Conservation (phyloP, 352 stramenopile species). For the Phytopythium oedochilum region DNA sequence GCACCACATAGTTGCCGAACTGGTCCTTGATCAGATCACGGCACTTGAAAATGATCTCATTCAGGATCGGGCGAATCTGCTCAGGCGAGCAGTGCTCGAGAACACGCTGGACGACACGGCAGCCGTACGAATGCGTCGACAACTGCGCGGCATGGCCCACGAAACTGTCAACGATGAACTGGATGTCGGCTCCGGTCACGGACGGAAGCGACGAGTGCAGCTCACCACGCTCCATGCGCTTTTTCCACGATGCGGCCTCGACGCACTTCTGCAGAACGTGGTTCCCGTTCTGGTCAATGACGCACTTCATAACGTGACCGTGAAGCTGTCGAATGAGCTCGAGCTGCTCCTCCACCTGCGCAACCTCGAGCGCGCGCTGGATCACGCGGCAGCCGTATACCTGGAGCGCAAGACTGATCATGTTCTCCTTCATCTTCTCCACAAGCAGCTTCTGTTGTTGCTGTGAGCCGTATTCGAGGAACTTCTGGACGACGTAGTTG, state of each 20-base stretch:
- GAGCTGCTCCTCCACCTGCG: slow-evolving; percentile 67
- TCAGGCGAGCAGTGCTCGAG: slow-evolving; percentile 92
- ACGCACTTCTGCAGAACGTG: slow-evolving; percentile 99
- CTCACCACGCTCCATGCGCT: slow-evolving; percentile 14
- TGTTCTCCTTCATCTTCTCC: slow-evolving; percentile 89
- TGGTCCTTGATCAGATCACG: slow-evolving; percentile 92
- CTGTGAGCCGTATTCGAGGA: slow-evolving; percentile 92
- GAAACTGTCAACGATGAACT: slow-evolving; percentile 98
- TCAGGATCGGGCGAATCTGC: slow-evolving; percentile 91
- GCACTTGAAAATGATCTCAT: slow-evolving; percentile 91
- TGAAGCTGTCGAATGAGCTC: slow-evolving; percentile 73
- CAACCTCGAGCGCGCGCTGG: slow-evolving; percentile 90
- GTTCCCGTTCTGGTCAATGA: slow-evolving; percentile 98
- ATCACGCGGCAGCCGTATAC: slow-evolving; percentile 97
- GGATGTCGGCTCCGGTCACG: slow-evolving; percentile 86
- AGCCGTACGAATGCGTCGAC: slow-evolving; percentile 97
- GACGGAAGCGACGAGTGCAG: neutral
- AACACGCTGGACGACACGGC: slow-evolving; percentile 97
- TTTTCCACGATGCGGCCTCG: slow-evolving; percentile 78
- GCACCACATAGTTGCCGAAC: slow-evolving; percentile 99
- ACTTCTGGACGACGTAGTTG: slow-evolving; percentile 99
- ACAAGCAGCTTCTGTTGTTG: slow-evolving; percentile 87
- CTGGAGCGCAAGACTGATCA: slow-evolving; percentile 94
- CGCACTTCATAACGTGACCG: slow-evolving; percentile 88
- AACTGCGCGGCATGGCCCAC: slow-evolving; percentile 88